A percentile compares a stretch with the other conserved stretches of the same genome.
These are phyloP conservation scores for Sordariomycetes sp. DNA, from an alignment of 2,329 filamentous ascomycete species.

Conservation along the genomic window DNA sequence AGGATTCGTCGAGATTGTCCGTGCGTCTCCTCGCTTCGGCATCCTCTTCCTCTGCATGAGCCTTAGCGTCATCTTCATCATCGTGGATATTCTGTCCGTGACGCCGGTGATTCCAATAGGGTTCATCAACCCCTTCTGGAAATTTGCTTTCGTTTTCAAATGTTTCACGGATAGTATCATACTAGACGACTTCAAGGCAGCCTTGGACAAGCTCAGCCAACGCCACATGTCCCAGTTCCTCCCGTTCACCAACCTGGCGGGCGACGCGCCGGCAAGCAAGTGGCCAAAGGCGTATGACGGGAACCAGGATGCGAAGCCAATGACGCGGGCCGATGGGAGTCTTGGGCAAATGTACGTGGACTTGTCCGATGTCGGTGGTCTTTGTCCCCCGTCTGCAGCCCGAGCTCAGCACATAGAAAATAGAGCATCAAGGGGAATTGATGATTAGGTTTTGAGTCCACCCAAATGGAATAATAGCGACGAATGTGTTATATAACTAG, in stretches of 20 bases:
- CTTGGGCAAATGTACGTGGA: not conserved
- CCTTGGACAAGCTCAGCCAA: conserved; percentile 20
- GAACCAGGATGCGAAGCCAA: not conserved
- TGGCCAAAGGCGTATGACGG: not conserved
- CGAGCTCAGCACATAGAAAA: not conserved
- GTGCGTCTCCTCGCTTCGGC: conserved; percentile 49
- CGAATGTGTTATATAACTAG: too few species aligned
- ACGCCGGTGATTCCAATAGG: conserved; percentile 30
- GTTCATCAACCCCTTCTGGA: not conserved
- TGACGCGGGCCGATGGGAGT: not conserved
- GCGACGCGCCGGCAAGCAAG: not conserved
- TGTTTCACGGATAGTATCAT: conserved; percentile 54
- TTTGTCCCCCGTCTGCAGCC: not conserved
- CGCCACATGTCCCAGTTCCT: conserved; percentile 5
- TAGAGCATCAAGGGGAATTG: not conserved
- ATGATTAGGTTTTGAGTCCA: too few species aligned
- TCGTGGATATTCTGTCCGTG: conserved; percentile 47
- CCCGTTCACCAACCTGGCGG: not conserved
- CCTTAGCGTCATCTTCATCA: conserved; percentile 44
- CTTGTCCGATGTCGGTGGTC: not conserved
- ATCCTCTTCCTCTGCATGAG: conserved; percentile 48
- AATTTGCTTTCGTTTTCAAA: conserved; percentile 22
- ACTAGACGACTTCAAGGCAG: conserved; percentile 56
- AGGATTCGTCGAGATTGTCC: conserved; percentile 39
- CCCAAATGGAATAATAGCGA: too few species aligned